Conservation (phyloP, 2,329 filamentous ascomycete species). For the Cladosporium sphaerospermum region DNA sequence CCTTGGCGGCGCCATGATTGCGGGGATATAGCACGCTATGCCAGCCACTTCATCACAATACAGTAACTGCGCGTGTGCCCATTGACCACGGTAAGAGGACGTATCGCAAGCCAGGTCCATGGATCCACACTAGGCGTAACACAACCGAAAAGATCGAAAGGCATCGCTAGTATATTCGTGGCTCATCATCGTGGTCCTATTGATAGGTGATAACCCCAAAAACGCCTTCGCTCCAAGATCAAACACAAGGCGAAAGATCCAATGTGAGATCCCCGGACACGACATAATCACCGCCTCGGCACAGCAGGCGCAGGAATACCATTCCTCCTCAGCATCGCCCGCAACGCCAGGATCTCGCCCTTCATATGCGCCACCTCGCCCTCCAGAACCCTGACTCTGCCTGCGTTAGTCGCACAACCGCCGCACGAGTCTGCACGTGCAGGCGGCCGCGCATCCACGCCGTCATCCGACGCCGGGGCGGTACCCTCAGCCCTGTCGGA, state of each 20-base stretch:
- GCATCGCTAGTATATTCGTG: too few species aligned
- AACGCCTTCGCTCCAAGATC: not conserved
- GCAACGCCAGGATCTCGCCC: constrained; percentile 23
- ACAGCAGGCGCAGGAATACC: constrained; percentile 18
- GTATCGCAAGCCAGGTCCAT: too few species aligned
- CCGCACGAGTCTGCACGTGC: not conserved
- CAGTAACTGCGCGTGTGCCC: too few species aligned
- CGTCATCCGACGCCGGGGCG: too few species aligned
- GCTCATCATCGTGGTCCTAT: not conserved
- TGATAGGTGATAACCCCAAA: not conserved
- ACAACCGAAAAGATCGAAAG: too few species aligned
- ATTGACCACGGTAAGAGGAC: too few species aligned
- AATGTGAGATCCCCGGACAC: constrained; percentile 13
- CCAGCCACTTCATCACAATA: too few species aligned
- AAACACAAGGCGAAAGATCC: too few species aligned
- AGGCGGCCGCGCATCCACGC: not conserved
- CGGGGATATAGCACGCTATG: not conserved
- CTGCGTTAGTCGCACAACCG: constrained; percentile 17
- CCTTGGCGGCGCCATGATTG: not conserved
- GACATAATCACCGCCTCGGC: constrained; percentile 20
- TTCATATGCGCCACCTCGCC: constrained; percentile 23
- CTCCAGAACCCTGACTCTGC: constrained; percentile 18
- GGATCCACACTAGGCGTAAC: too few species aligned
- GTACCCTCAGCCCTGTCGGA: too few species aligned
- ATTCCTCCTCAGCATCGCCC: constrained; percentile 20